Evolutionary conservation across 129 eudicot species (phyloP).

Genomic region (Escallonia rubra): DNA sequence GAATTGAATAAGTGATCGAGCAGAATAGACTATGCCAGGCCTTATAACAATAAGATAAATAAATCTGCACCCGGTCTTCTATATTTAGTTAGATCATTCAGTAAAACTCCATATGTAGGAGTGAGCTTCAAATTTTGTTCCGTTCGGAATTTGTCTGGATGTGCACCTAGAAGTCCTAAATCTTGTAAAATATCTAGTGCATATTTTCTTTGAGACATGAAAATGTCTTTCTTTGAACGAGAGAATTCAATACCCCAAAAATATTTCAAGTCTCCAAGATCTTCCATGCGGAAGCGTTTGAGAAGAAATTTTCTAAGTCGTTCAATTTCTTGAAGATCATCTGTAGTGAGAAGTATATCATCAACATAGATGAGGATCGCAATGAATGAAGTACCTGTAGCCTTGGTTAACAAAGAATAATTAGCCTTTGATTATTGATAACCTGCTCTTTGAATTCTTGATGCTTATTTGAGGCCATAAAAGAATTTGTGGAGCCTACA

Average conservation of each 20-base stretch:
- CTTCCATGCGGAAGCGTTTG: constrained; percentile 1
- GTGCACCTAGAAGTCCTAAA: constrained; percentile 5
- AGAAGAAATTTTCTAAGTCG: neutral
- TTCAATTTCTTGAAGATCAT: neutral
- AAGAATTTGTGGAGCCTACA: constrained; percentile 2
- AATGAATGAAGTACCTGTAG: neutral
- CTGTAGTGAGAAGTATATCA: neutral
- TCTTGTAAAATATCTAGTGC: neutral
- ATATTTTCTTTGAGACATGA: too few species aligned
- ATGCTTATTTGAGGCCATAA: constrained; percentile 6
- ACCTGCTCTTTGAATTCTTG: neutral
- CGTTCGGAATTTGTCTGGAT: neutral
- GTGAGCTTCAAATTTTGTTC: constrained; percentile 9
- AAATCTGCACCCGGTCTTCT: neutral
- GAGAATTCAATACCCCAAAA: constrained; percentile 1
- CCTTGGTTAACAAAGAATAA: constrained; percentile 7
- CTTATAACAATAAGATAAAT: neutral
- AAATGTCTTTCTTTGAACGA: neutral
- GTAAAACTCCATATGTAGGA: constrained; percentile 2
- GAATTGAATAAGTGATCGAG: neutral
- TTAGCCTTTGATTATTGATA: constrained; percentile 3
- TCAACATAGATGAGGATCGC: constrained; percentile 2
- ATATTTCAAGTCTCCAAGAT: too few species aligned
- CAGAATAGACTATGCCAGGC: neutral
- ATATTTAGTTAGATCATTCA: too few species aligned